Conservation (phyloP, 768 basidiomycete genomes). For the Macrolepiota dolichaula region DNA sequence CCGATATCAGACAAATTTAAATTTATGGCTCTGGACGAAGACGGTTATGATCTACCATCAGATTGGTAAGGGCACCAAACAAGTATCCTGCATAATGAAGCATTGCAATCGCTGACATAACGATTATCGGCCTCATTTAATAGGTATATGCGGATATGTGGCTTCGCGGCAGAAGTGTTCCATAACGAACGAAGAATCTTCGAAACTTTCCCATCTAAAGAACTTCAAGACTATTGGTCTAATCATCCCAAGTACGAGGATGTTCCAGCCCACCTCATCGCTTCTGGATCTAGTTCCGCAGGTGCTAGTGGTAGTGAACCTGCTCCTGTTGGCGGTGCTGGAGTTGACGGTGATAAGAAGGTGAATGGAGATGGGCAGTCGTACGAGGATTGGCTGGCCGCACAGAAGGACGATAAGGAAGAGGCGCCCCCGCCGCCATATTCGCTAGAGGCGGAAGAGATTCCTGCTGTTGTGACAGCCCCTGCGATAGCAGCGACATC, state of each 20-base stretch:
- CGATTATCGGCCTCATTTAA: not conserved
- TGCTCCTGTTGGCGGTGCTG: slow-evolving; percentile 14
- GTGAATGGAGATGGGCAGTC: slow-evolving; percentile 21
- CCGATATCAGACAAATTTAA: slow-evolving; percentile 57
- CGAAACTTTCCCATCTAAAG: slow-evolving; percentile 66
- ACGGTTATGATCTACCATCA: slow-evolving; percentile 71
- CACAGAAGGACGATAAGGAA: slow-evolving; percentile 41
- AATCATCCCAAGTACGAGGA: slow-evolving; percentile 57
- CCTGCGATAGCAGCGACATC: slow-evolving; percentile 1
- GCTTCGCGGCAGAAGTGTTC: slow-evolving; percentile 66
- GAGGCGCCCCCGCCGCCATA: slow-evolving; percentile 72
- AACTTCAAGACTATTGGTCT: slow-evolving; percentile 74
- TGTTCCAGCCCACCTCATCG: slow-evolving; percentile 25
- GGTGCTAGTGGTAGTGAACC: slow-evolving; percentile 1
- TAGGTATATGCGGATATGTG: slow-evolving; percentile 78
- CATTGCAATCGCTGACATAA: slow-evolving; percentile 6
- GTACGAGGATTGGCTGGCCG: slow-evolving; percentile 47
- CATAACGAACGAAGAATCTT: slow-evolving; percentile 60
- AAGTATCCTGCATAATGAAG: slow-evolving; percentile 7
- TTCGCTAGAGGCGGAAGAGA: slow-evolving; percentile 46
- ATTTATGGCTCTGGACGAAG: slow-evolving; percentile 74
- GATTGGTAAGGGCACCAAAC: slow-evolving; percentile 61
- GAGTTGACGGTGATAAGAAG: slow-evolving; percentile 2
- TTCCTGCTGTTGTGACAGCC: slow-evolving; percentile 9
- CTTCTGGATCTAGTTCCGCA: slow-evolving; percentile 27